These are phyloP conservation scores for Hyaloscypha bicolor DNA, from an alignment of 495 filamentous ascomycete genomes.

Conservation along the genomic window DNA sequence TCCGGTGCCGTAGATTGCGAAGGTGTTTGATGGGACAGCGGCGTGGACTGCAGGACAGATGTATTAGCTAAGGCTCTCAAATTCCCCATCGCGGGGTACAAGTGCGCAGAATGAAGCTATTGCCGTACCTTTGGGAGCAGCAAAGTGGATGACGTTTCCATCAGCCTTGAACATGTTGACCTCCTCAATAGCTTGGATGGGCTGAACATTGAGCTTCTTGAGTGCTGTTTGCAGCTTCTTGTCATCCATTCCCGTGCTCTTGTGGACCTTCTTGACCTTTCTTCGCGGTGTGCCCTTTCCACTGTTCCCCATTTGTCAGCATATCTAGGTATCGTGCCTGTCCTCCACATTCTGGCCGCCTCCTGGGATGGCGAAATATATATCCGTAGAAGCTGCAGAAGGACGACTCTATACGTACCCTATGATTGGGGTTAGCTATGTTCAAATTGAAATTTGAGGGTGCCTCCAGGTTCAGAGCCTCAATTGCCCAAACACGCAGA, in stretches of 20 bases:
- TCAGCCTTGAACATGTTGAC: constrained; percentile 99
- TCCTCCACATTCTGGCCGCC: not conserved
- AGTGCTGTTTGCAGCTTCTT: constrained; percentile 96
- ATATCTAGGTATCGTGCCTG: constrained; percentile 16
- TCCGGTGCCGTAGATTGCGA: constrained; percentile 97
- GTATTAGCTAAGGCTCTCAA: not conserved
- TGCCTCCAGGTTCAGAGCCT: not conserved
- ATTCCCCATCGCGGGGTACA: not conserved
- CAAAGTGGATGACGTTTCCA: constrained; percentile 99
- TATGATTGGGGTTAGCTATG: constrained; percentile 13
- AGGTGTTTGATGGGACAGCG: constrained; percentile 94
- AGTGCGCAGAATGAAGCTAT: not conserved
- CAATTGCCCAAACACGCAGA: constrained; percentile 12
- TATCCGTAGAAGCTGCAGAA: constrained; percentile 4
- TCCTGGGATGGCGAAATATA: not conserved
- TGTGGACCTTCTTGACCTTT: constrained; percentile 97
- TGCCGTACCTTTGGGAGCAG: constrained; percentile 84
- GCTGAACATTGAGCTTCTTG: constrained; percentile 95
- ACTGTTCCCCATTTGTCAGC: constrained; percentile 50
- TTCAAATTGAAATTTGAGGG: not conserved
- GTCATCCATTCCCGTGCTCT: constrained; percentile 89
- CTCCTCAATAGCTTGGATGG: constrained; percentile 98
- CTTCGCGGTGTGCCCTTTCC: constrained; percentile 97
- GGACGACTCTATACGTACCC: constrained; percentile 36
- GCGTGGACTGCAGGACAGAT: constrained; percentile 73